A percentile compares a stretch with the other conserved stretches of the same genome.
These are phyloP conservation scores for Phytophthora capsici DNA, from an alignment of 352 stramenopile species.

Conservation along the genomic window DNA sequence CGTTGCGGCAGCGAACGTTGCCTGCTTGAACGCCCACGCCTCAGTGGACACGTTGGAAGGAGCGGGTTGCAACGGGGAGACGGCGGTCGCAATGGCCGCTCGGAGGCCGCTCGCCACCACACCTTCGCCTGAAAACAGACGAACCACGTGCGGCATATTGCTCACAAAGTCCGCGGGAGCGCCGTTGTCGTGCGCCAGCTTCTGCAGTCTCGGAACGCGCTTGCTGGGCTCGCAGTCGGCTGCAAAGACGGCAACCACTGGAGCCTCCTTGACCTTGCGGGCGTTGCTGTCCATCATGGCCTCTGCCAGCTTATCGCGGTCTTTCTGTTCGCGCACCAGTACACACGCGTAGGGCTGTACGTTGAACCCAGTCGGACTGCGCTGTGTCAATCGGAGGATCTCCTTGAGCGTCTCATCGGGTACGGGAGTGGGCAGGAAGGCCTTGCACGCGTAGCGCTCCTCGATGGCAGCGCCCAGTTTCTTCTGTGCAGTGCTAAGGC, in stretches of 20 bases:
- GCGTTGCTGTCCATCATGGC: slow-evolving; percentile 84
- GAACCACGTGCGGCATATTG: slow-evolving; percentile 68
- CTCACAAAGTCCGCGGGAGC: slow-evolving; percentile 49
- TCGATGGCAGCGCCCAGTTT: slow-evolving; percentile 26
- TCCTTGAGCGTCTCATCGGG: slow-evolving; percentile 63
- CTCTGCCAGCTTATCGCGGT: slow-evolving; percentile 70
- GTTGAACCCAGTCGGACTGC: slow-evolving; percentile 84
- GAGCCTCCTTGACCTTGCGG: slow-evolving; percentile 77
- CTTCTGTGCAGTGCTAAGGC: slow-evolving; percentile 23
- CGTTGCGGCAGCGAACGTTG: slow-evolving; percentile 68
- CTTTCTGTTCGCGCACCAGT: slow-evolving; percentile 69
- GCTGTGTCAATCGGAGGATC: slow-evolving; percentile 72
- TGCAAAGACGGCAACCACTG: slow-evolving; percentile 82
- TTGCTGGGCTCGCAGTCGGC: slow-evolving; percentile 80
- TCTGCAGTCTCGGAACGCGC: slow-evolving; percentile 71
- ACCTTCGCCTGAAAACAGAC: slow-evolving; percentile 77
- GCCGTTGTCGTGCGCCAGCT: slow-evolving; percentile 70
- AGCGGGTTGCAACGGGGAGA: slow-evolving; percentile 71
- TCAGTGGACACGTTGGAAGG: slow-evolving; percentile 69
- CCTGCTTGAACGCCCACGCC: slow-evolving; percentile 87
- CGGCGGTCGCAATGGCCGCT: slow-evolving; percentile 58
- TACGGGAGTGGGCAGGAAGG: slow-evolving; percentile 52
- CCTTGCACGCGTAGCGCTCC: slow-evolving; percentile 49
- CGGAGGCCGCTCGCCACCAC: slow-evolving; percentile 60
- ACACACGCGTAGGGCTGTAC: slow-evolving; percentile 82